Evolutionary conservation across 2,329 filamentous ascomycete species (phyloP), one percentile per base, ranked within the genome.

Genomic region (Parastagonospora nodorum): DNA sequence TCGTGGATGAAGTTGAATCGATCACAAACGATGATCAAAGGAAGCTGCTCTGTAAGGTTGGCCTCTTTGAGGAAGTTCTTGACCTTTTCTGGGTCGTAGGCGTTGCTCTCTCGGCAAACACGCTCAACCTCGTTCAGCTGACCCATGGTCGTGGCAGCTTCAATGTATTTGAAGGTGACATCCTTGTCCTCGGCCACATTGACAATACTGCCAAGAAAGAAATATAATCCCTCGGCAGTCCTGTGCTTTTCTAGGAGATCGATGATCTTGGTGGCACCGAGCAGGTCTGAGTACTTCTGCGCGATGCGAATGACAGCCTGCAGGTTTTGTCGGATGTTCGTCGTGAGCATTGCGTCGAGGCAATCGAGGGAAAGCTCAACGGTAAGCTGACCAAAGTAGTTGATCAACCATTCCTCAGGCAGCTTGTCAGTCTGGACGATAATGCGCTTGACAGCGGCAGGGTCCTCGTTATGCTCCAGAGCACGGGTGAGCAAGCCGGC

Each of bases 51-150:
- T 2, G 88, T 87, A 38, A 99, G 81, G 61, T 88, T 89, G 47
- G 94, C 93, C 74, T 99, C 95, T 80, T 99, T 99, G 55, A 99
- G 80, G 84, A 97, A 99, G 80, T 99, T 99, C 83, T 97, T 97
- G 50, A 97, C 91, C 81, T 96, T 96, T 76, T 97, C 92, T 0
- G 92, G 84, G 74, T 97, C 93, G 19, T 77, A 92, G 93, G 69
- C 29, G 51, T 72, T 92, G 82, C 88, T 95, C 74, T 99, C 94
- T 55, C 95, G 87, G 79, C 93, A 97, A 68, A 99, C 93, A 47
- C 94, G 89, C 82, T 99, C 93, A 15, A 99, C 94, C 71, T 99
- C 94, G 61, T 90, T 92, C 69, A 96, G 85, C 76, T 99, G 93
- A 28, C 88, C 87, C 85, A 96, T 95, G 70, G 87, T 89, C 19